These are phyloP conservation scores for Cryptococcus floricola DNA, from an alignment of 1,284 basidiomycete genomes.

Conservation along the genomic window DNA sequence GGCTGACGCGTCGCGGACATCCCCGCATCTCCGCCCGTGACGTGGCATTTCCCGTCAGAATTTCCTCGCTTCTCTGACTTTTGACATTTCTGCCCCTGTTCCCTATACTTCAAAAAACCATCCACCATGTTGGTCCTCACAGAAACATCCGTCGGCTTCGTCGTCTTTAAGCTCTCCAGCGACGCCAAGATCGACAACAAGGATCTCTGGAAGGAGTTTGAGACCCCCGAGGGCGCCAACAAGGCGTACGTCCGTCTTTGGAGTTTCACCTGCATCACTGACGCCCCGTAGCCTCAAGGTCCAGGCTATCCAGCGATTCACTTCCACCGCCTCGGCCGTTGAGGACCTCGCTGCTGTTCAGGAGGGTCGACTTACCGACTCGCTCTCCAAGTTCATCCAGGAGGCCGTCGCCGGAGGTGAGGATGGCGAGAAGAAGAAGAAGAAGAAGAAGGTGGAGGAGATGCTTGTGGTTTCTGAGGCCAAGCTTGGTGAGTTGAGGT, in stretches of 20 bases:
- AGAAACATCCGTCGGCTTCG: slow-evolving; percentile 64
- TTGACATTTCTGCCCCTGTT: not conserved
- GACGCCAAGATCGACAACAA: slow-evolving; percentile 80
- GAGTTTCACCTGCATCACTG: not conserved
- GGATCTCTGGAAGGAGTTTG: slow-evolving; percentile 87
- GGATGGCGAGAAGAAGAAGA: slow-evolving; percentile 46
- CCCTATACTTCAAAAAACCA: not conserved
- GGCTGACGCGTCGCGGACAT: too few species aligned
- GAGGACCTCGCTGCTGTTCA: slow-evolving; percentile 93
- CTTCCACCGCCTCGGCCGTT: slow-evolving; percentile 95
- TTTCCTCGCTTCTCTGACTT: not conserved
- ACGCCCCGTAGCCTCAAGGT: slow-evolving; percentile 68
- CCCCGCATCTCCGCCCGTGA: too few species aligned
- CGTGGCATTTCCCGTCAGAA: not conserved
- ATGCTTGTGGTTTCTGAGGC: slow-evolving; percentile 83
- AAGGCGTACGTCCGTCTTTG: slow-evolving; percentile 65
- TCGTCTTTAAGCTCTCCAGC: slow-evolving; percentile 94
- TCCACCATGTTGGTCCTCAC: slow-evolving; percentile 52
- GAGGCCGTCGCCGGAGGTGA: slow-evolving; percentile 66
- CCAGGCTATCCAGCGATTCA: slow-evolving; percentile 92
- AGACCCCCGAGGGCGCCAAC: slow-evolving; percentile 83
- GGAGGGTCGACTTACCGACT: slow-evolving; percentile 87
- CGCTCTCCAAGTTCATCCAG: slow-evolving; percentile 87
- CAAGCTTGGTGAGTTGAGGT: slow-evolving; percentile 68
- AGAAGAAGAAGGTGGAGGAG: slow-evolving; percentile 77